A percentile compares a stretch with the other conserved stretches of the same genome.
Conservation (phyloP, 768 basidiomycete genomes). For the Scleroderma citrinum region DNA sequence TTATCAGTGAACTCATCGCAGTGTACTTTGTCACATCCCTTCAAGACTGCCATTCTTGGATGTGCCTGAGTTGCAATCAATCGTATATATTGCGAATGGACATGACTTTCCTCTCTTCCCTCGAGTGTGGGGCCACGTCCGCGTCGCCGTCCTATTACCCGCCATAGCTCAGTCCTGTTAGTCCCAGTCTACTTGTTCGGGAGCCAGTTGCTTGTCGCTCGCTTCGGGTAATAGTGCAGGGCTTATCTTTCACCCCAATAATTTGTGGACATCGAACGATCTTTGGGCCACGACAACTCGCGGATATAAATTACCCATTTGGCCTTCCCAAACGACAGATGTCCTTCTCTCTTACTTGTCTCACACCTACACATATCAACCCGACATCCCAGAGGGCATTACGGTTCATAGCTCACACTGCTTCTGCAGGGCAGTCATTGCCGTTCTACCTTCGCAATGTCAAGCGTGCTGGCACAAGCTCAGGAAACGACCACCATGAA, state of each 20-base stretch:
- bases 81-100: too few relatives aligned
- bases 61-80: too few relatives aligned
- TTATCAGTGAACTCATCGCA: too few relatives aligned
- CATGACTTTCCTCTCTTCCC: too few relatives aligned
- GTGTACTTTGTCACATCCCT: too few relatives aligned
- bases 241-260: neutral
- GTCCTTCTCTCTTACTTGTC: slow-evolving; percentile 11
- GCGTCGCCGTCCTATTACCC: too few relatives aligned
- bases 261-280: neutral
- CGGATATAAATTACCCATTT: too few relatives aligned
- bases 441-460: slow-evolving; percentile 47
- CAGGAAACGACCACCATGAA: slow-evolving; percentile 10
- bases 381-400: slow-evolving; percentile 7
- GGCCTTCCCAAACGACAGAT: slow-evolving; percentile 6
- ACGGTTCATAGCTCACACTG: slow-evolving; percentile 27
- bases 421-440: slow-evolving; percentile 34
- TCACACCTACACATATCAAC: slow-evolving; percentile 6
- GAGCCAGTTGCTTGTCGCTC: neutral
- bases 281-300: too few relatives aligned
- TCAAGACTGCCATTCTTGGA: too few relatives aligned
- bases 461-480: slow-evolving; percentile 23
- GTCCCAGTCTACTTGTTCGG: neutral
- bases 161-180: too few relatives aligned
- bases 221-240: neutral
- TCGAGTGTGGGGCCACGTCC: too few relatives aligned